Base-by-base conservation (phyloP, 2,329 filamentous ascomycete genomes). In the Metarhizium brunneum region DNA sequence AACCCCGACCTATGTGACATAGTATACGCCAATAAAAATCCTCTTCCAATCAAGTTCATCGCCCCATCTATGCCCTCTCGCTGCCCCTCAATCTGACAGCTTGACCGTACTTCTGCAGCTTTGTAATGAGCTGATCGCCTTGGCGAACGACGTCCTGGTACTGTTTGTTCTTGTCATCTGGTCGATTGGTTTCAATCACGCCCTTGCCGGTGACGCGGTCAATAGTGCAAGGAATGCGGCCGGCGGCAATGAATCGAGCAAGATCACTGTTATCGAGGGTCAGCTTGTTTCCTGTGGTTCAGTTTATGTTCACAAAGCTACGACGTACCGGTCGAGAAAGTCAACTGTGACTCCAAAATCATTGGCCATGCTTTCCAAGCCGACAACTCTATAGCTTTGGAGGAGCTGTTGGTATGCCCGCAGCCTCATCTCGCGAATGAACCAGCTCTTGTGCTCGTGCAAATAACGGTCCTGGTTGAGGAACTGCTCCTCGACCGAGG, bases 91-190 rank as follows among this genome's bases (percentile, higher is more conserved):
- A 79, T 68, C 94, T 84, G 61, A 99, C 94, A 2, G 94, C 88
- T 74, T 99, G 94, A 48, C 94, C 94, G 72, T 99, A 99, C 80
- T 99, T 99, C 76, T 99, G 94, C 64, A 99, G 79, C 81, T 99
- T 99, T 57, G 94, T 99, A 70, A 99, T 97, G 60, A 99, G 81
- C 73, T 95, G 89, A 72, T 99, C 94, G 36, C 94, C 94, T 71
- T 97, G 94, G 76, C 94, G 94, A 59, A 99, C 91, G 42, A 97
- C 91, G 65, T 99, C 94, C 65, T 92, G 88, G 74, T 99, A 99
- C 76, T 99, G 94, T 82, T 96, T 96, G 81, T 97, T 97, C 85
- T 99, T 99, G 77, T 96, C 92, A 70, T 97, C 94, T 8, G 92
- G 92, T 54, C 94, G 83, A 76, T 96, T 96, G 48, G 94, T 99